Percentiles rank a stretch among this genome's conserved stretches.
Conservation (phyloP, 495 filamentous ascomycete species). For the Cercophora scortea region DNA sequence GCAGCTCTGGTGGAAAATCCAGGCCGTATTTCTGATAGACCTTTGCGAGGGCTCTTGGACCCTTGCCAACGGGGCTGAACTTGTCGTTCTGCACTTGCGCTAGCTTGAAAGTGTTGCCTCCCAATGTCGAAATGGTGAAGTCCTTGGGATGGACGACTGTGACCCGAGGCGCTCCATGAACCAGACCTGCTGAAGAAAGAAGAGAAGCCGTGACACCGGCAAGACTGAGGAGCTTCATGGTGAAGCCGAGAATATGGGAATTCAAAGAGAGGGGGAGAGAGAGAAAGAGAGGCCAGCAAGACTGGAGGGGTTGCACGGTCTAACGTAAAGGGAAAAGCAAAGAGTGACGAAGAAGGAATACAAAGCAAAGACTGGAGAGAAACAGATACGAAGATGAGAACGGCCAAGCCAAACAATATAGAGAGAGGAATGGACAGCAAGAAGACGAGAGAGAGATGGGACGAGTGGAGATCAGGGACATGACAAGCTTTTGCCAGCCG, state of each 20-base stretch:
- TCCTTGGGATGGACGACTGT: slow-evolving; percentile 12
- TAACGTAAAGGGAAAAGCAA: neutral
- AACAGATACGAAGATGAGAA: neutral
- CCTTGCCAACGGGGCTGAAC: slow-evolving; percentile 27
- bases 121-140: slow-evolving; percentile 24
- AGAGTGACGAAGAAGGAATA: slow-evolving; percentile 3
- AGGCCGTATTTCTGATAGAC: slow-evolving; percentile 34
- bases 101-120: slow-evolving; percentile 34
- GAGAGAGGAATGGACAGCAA: neutral
- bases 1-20: slow-evolving; percentile 23
- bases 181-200: slow-evolving; percentile 17
- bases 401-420: neutral
- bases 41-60: slow-evolving; percentile 32
- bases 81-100: slow-evolving; percentile 32
- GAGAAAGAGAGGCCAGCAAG: slow-evolving; percentile 3
- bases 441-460: neutral
- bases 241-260: neutral
- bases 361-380: neutral
- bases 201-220: slow-evolving; percentile 20
- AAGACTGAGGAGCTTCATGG: slow-evolving; percentile 18
- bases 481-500: slow-evolving; percentile 10
- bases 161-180: slow-evolving; percentile 12
- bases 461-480: neutral
- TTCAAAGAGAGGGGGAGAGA: slow-evolving; percentile 1
- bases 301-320: no score